These are phyloP conservation scores for Mycena sp. DNA, from an alignment of 1,284 basidiomycete species.

Conservation along the genomic window DNA sequence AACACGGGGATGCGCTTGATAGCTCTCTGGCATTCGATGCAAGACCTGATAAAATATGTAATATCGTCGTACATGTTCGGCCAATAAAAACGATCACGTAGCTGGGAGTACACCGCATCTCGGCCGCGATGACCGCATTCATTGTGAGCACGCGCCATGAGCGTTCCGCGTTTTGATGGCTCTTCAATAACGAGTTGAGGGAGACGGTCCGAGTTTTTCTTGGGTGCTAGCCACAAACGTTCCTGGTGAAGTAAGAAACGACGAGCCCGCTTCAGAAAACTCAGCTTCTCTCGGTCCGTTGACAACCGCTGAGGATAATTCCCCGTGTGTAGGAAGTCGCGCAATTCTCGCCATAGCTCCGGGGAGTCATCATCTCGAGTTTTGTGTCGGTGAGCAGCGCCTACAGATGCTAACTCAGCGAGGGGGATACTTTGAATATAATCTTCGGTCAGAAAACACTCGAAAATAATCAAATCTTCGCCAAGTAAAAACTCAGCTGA, in stretches of 20 bases:
- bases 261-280: constrained; percentile 1
- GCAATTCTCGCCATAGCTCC: too few relatives aligned
- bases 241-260: constrained; percentile 30
- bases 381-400: constrained; percentile 11
- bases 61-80: constrained; percentile 42
- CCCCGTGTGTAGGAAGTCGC: too few relatives aligned
- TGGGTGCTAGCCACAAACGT: constrained; percentile 22
- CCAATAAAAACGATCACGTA: constrained; percentile 41
- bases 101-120: constrained; percentile 34
- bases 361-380: too few relatives aligned
- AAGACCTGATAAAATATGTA: constrained; percentile 41
- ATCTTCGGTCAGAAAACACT: neutral
- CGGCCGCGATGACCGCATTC: constrained; percentile 39
- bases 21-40: constrained; percentile 42
- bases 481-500: neutral
- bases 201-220: neutral
- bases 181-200: constrained; percentile 32
- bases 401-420: neutral
- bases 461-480: neutral
- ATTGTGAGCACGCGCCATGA: constrained; percentile 32
- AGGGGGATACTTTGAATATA: constrained; percentile 1
- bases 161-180: neutral
- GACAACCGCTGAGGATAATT: constrained; percentile 6
- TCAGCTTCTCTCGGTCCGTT: neutral
- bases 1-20: constrained; percentile 26